A percentile compares a stretch with the other conserved stretches of the same genome.
phyloP scores from a whole-genome alignment of 2,329 filamentous ascomycete species.

The Zymoseptoria passerinii region DNA sequence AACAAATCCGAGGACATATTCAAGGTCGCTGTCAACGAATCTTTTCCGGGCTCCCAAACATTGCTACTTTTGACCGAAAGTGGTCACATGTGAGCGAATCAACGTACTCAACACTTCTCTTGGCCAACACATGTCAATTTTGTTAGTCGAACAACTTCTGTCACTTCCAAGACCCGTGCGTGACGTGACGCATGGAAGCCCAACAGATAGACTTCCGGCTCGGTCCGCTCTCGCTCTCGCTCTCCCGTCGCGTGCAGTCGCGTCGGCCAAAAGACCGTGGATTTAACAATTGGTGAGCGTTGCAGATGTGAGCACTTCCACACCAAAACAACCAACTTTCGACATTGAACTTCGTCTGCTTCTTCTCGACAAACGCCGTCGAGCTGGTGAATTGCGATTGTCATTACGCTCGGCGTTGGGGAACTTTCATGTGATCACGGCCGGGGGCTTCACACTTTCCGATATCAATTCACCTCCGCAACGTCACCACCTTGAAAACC shows the following conservation, averaged over 20 bases:
- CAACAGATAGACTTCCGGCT: background rate
- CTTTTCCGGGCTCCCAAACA: background rate
- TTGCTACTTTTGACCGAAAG: background rate
- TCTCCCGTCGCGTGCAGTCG: background rate
- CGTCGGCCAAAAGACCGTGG: background rate
- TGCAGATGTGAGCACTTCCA: background rate
- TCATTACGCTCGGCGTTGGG: background rate
- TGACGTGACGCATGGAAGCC: too few species aligned
- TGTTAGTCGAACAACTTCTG: too few species aligned
- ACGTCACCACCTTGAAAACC: background rate
- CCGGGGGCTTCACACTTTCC: too few species aligned
- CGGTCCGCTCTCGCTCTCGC: background rate
- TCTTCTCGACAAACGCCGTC: background rate
- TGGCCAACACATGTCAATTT: too few species aligned
- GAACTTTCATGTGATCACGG: background rate
- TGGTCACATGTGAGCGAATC: too few species aligned
- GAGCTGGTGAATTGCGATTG: background rate
- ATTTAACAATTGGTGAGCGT: background rate
- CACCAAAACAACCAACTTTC: background rate
- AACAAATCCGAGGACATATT: slow-evolving; percentile 48
- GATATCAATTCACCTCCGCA: background rate
- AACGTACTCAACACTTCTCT: too few species aligned
- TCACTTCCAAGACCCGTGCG: too few species aligned
- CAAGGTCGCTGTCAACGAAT: background rate
- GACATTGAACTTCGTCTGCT: background rate